Conservation (phyloP, 495 filamentous ascomycete genomes). For the Penicillium chermesinum region DNA sequence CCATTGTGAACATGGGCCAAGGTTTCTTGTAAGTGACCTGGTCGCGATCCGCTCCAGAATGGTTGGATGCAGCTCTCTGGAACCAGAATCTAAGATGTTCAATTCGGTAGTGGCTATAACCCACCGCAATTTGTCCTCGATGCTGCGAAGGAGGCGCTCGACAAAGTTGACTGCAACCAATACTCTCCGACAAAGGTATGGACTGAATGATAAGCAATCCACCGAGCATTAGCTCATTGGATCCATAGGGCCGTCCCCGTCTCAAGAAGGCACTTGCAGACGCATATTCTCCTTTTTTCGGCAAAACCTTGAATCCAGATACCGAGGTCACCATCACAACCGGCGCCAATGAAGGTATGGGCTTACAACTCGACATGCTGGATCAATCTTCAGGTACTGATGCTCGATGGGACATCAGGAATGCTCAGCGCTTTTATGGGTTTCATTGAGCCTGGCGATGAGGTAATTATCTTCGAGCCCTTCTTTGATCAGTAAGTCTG, state of each 20-base stretch:
- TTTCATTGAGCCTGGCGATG: conserved; percentile 89
- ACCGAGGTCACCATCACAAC: conserved; percentile 94
- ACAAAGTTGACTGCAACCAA: conserved; percentile 97
- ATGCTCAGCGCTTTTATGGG: conserved; percentile 98
- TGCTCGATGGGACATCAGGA: background rate
- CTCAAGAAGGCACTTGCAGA: conserved; percentile 87
- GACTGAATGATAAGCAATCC: background rate
- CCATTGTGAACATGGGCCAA: conserved; percentile 93
- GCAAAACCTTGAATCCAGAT: conserved; percentile 71
- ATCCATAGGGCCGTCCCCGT: conserved; percentile 66
- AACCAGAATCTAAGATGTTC: no score
- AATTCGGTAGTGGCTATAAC: conserved; percentile 91
- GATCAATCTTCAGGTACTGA: no score
- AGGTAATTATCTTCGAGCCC: conserved; percentile 96
- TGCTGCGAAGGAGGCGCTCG: conserved; percentile 82
- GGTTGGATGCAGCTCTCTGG: no score
- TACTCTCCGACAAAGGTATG: conserved; percentile 85
- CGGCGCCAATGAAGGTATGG: conserved; percentile 84
- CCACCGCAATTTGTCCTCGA: conserved; percentile 87
- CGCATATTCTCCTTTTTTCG: conserved; percentile 84
- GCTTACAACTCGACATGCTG: no score
- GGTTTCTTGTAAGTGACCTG: conserved; percentile 70
- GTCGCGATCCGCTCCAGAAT: no score
- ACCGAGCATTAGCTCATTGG: conserved; percentile 5
- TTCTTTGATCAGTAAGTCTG: conserved; percentile 88